A percentile compares a stretch with the other conserved stretches of the same genome.
Conservation (phyloP, 192 early-diverging fungal species). For the Allomyces macrogynus region DNA sequence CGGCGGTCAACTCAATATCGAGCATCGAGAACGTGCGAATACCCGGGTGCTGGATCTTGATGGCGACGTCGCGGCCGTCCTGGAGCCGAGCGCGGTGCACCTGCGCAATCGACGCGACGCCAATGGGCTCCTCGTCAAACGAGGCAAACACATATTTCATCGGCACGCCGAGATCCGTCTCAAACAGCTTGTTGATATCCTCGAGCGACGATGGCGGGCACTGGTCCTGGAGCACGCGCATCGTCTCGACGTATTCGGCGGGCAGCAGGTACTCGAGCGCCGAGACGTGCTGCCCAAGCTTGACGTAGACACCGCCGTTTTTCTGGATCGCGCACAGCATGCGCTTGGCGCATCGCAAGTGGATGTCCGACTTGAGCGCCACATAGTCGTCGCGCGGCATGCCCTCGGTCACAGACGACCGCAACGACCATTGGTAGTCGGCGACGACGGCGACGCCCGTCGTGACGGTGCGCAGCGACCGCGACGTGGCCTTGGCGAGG, state of each 20-base stretch:
- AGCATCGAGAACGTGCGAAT: constrained; percentile 54
- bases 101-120: constrained; percentile 82
- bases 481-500: constrained; percentile 9
- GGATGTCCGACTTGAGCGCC: constrained; percentile 26
- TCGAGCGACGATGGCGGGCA: constrained; percentile 53
- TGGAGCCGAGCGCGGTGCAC: constrained; percentile 63
- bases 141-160: constrained; percentile 45
- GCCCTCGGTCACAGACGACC: constrained; percentile 1
- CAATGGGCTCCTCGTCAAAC: constrained; percentile 68
- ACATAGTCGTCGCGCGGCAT: constrained; percentile 10
- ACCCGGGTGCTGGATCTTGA: constrained; percentile 82
- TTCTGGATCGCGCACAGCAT: constrained; percentile 35
- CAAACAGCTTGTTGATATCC: constrained; percentile 47
- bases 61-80: constrained; percentile 59
- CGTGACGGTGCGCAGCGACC: constrained; percentile 17
- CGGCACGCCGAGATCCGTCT: constrained; percentile 39
- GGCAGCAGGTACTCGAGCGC: constrained; percentile 73
- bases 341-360: constrained; percentile 41
- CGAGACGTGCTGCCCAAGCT: constrained; percentile 64
- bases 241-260: constrained; percentile 69
- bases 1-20: constrained; percentile 53
- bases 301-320: constrained; percentile 71
- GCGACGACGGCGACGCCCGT: constrained; percentile 18
- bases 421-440: constrained; percentile 35
- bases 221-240: constrained; percentile 61